These are phyloP conservation scores for Fusarium camptoceras DNA, from an alignment of 2,329 filamentous ascomycete genomes.

Conservation along the genomic window DNA sequence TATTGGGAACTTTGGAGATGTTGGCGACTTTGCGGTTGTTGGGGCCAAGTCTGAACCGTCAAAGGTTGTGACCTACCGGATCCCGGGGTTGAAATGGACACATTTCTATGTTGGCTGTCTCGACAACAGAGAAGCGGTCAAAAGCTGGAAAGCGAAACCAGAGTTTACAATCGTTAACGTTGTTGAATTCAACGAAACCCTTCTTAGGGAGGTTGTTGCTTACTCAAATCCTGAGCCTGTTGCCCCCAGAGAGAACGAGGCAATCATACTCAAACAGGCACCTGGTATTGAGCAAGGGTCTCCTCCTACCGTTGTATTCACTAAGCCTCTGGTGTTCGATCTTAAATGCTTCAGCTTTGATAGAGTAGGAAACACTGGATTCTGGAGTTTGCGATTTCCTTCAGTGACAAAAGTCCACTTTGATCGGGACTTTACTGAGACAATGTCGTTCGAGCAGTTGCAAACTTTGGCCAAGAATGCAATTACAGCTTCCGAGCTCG, in stretches of 20 bases:
- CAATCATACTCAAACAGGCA: constrained; percentile 61
- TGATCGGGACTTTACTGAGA: constrained; percentile 77
- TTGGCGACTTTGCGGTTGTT: constrained; percentile 84
- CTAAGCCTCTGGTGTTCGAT: constrained; percentile 80
- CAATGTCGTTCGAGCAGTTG: constrained; percentile 76
- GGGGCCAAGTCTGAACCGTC: constrained; percentile 78
- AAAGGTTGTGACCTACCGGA: constrained; percentile 66
- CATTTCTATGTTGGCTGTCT: constrained; percentile 85
- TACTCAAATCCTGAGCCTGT: constrained; percentile 60
- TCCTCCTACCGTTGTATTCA: constrained; percentile 68
- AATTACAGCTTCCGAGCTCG: constrained; percentile 59
- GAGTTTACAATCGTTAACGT: constrained; percentile 75
- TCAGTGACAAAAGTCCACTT: constrained; percentile 80
- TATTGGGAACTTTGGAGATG: constrained; percentile 79
- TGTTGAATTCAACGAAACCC: constrained; percentile 65
- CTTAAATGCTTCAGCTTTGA: constrained; percentile 84
- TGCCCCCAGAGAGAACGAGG: constrained; percentile 52
- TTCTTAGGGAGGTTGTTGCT: constrained; percentile 63
- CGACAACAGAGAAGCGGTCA: constrained; percentile 71
- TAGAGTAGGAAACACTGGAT: constrained; percentile 74
- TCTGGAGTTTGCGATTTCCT: constrained; percentile 82
- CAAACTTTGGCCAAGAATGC: constrained; percentile 73
- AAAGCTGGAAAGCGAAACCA: constrained; percentile 63
- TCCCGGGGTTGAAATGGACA: constrained; percentile 75
- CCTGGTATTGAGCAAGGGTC: constrained; percentile 57